Evolutionary conservation across 768 basidiomycete genomes (phyloP), one percentile per base, ranked within the genome.

Genomic region (Flagelloscypha sp.): DNA sequence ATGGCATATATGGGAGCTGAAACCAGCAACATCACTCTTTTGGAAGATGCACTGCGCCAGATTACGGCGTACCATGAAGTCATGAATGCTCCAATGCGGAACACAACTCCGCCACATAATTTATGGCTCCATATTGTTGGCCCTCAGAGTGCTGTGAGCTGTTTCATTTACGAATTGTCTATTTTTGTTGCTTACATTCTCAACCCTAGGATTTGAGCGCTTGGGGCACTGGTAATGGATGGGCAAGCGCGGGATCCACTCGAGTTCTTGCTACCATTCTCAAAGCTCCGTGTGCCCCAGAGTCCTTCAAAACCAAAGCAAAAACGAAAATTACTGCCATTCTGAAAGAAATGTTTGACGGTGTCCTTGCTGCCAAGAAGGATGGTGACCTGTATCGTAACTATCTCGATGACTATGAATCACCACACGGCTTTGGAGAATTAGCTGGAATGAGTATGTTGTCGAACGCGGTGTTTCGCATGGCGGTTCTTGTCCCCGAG

Each of bases 301-400:
- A n/a, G n/a, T n/a, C 43, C 6, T 58, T 57, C 48, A 46, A 40
- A 28, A 5, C 27, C 1, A 33, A 42, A 2, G 59, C 66, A 3
- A 53, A 61, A 5, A 6, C 34, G 5, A 33, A 55, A 8, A 48
- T 67, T 16, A 59, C 57, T 2, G 35, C 36, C 3, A 65, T 59
- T 48, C 66, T 71, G 44, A 57, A 58, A 47, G 66, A 68, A 30
- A 71, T 71, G 33, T 29, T 71, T 17, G 63, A 71, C 35, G 66
- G 58, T 3, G 68, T 58, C 9, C 61, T 61, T 42, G 36, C 33
- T 1, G 49, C 56, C 2, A 42, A 56, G 1, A 35, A 34, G 11
- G 63, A 65, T 24, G 15, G 4, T 16, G 46, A 43, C 16, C 49
- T 71, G 5, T 37, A 69, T 18, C 54, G 64, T 28, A 71, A 71